Evolutionary conservation across 2,329 filamentous ascomycete genomes (phyloP).

Genomic region (Alternaria viburni): DNA sequence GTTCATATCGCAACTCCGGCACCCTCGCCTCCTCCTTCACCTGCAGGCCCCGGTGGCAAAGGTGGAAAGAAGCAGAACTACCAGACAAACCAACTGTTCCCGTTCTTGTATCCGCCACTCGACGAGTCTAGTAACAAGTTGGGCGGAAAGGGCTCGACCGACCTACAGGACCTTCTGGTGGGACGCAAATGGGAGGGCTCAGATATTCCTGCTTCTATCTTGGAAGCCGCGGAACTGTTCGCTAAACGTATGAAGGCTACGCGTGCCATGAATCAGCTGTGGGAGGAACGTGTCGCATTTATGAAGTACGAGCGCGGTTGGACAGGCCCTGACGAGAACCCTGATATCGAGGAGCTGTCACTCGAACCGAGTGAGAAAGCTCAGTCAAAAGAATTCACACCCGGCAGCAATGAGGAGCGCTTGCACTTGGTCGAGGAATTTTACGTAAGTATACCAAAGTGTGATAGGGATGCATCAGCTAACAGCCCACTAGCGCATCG

Average conservation of each 20-base stretch:
- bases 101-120: constrained; percentile 93
- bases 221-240: constrained; percentile 93
- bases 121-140: constrained; percentile 88
- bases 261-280: constrained; percentile 87
- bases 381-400: constrained; percentile 38
- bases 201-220: constrained; percentile 90
- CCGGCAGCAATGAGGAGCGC: constrained; percentile 66
- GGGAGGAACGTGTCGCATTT: constrained; percentile 91
- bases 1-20: constrained; percentile 99
- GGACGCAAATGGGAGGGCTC: constrained; percentile 91
- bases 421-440: constrained; percentile 79
- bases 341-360: constrained; percentile 52
- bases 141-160: constrained; percentile 85
- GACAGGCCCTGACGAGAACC: constrained; percentile 62
- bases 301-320: constrained; percentile 93
- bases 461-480: neutral
- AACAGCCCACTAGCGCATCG: constrained; percentile 65
- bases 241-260: constrained; percentile 90
- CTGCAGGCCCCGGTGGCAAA: constrained; percentile 81
- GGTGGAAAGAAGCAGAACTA: constrained; percentile 99
- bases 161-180: constrained; percentile 78
- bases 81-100: constrained; percentile 98
- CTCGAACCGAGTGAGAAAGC: constrained; percentile 43
- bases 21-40: constrained; percentile 92
- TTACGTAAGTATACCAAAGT: constrained; percentile 68